Evolutionary conservation across 2,329 filamentous ascomycete genomes (phyloP), one percentile per base, ranked within the genome.

Genomic region (Paraphoma chrysanthemicola): DNA sequence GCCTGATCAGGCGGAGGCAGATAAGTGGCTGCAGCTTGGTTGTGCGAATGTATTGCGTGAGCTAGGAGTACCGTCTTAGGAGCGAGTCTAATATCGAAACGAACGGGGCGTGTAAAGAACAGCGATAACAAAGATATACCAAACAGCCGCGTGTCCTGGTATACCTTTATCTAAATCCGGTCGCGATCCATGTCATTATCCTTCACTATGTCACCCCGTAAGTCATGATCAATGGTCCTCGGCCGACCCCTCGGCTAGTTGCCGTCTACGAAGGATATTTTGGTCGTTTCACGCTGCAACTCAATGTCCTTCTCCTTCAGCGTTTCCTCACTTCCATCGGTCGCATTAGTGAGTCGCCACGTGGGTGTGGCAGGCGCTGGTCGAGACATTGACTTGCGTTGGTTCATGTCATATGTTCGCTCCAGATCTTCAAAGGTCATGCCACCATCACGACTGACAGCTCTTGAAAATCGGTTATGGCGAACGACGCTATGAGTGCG

Each of bases 391-490:
- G 52, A 54, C 31, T 14, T 39, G 16, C 14, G 12, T 12, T 44
- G 41, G 42, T 38, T 39, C 31, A 36, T 31, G 14, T 14, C 47
- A 23, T 49, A 50, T 17, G 31, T 44, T 14, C 42, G 16, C 17
- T 44, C 46, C 9, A 54, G n/a, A 28, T 56, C 47, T 9, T 56
- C 53, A 10, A 51, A 51, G 17, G 23, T 54, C 46, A 52, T 28
- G 3, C 41, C 18, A 11, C 31, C 42, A 31, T 52, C 18, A 10
- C 42, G 49, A 33, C 42, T 52, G 4, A 60, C 47, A 0, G 67
- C 65, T 1, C 67, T 57, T 4, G 58, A 81, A 71, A 83, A 83
- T 45, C 82, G 79, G 63, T 83, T 83, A 63, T 81, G 82, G 1
- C 79, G 79, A 36, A 82, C 76, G 48, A 82, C 51, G 17, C 60